Evolutionary conservation across 2,329 filamentous ascomycete species (phyloP).

Genomic region (Tolypocladium capitatum): DNA sequence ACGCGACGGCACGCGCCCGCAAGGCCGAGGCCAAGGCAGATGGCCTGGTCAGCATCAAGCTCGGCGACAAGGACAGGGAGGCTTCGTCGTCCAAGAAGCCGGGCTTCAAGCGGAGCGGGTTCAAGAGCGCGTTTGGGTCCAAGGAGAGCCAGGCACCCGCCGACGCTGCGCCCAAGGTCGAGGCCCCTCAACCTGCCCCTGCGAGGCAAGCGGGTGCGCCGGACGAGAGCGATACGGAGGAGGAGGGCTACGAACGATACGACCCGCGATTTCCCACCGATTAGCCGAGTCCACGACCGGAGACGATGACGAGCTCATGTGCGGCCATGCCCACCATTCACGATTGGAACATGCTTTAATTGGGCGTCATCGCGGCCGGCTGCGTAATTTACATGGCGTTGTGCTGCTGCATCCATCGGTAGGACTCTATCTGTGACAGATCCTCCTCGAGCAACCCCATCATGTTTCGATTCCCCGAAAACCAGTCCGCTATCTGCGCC

Average conservation of each 20-base stretch:
- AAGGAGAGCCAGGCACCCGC: constrained; percentile 21
- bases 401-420: constrained; percentile 17
- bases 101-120: constrained; percentile 71
- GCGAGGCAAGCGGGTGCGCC: constrained; percentile 12
- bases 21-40: constrained; percentile 59
- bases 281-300: constrained; percentile 12
- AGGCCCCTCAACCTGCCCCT: constrained; percentile 6
- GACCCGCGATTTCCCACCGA: constrained; percentile 47
- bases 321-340: not conserved
- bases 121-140: constrained; percentile 61
- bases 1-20: constrained; percentile 49
- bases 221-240: constrained; percentile 52
- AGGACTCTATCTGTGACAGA: constrained; percentile 29
- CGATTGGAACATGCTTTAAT: not conserved
- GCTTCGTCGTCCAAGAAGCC: constrained; percentile 38
- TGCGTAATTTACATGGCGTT: not conserved
- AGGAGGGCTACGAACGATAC: constrained; percentile 59
- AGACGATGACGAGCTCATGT: not conserved
- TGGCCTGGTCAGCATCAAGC: constrained; percentile 54
- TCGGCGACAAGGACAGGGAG: constrained; percentile 24
- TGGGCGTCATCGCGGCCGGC: not conserved
- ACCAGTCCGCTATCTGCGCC: constrained; percentile 50
- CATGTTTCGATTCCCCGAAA: constrained; percentile 51
- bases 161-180: not conserved
- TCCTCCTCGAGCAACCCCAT: constrained; percentile 53